Percentiles rank a stretch among this genome's conserved stretches.
These are phyloP conservation scores for Aspergillus egyptiacus DNA, from an alignment of 495 filamentous ascomycete genomes.

Conservation along the genomic window DNA sequence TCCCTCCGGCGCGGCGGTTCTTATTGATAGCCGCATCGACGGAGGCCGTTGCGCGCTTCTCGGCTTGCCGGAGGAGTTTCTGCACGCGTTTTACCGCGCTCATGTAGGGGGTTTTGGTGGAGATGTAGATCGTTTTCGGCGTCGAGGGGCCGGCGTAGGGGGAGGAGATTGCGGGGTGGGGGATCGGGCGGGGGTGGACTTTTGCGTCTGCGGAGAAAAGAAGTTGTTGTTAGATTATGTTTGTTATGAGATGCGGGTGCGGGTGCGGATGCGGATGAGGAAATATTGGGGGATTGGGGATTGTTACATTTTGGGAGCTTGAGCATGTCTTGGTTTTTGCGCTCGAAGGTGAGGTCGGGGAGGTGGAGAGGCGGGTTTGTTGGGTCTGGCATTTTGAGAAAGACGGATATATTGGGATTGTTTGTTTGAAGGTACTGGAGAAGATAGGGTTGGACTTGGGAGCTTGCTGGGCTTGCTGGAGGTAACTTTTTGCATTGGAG, in stretches of 20 bases:
- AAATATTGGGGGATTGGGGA: too few relatives aligned
- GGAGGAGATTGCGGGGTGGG: constrained; percentile 58
- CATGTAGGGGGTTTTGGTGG: constrained; percentile 67
- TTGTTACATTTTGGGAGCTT: constrained; percentile 39
- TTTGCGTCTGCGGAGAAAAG: constrained; percentile 31
- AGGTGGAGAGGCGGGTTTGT: background rate
- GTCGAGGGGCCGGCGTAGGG: constrained; percentile 45
- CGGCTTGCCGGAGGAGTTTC: constrained; percentile 59
- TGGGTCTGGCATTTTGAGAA: background rate
- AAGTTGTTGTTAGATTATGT: background rate
- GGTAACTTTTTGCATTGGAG: background rate
- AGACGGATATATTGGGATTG: too few relatives aligned
- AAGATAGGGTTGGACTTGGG: too few relatives aligned
- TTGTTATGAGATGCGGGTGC: too few relatives aligned
- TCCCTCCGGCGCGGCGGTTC: constrained; percentile 34
- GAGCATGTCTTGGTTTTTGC: constrained; percentile 35
- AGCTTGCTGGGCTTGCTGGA: too few relatives aligned
- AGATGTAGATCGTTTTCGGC: constrained; percentile 74
- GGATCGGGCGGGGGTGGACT: constrained; percentile 64
- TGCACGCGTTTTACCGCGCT: constrained; percentile 75
- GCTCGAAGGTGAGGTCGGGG: constrained; percentile 34
- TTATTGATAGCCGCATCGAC: constrained; percentile 33
- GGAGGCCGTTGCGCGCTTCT: constrained; percentile 50
- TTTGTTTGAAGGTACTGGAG: too few relatives aligned
- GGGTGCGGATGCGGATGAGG: too few relatives aligned